phyloP scores from a whole-genome alignment of 225 moss, liverwort and hornwort species.

The Bryum argenteum region DNA sequence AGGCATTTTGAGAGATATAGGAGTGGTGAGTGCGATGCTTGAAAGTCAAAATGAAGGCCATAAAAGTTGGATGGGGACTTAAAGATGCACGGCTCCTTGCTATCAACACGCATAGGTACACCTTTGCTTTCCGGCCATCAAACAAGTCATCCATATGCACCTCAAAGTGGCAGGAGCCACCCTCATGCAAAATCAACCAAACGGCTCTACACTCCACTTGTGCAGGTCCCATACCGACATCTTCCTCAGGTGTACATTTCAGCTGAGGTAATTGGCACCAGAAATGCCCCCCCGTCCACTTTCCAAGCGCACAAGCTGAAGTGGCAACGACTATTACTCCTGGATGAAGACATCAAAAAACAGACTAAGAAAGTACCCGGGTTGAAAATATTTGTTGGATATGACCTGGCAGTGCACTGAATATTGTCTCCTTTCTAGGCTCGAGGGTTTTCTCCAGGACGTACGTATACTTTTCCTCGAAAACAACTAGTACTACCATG shows the following conservation, averaged over 20 bases:
- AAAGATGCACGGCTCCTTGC: background rate
- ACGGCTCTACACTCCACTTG: too few relatives aligned
- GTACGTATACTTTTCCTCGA: too few relatives aligned
- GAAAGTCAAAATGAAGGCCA: background rate
- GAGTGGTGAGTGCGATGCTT: background rate
- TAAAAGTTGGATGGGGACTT: background rate
- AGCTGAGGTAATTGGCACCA: too few relatives aligned
- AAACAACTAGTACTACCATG: too few relatives aligned
- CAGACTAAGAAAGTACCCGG: too few relatives aligned
- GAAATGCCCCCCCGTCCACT: background rate
- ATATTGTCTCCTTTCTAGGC: too few relatives aligned
- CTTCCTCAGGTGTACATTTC: slow-evolving; percentile 13
- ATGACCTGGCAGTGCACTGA: too few relatives aligned
- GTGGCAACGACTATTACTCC: too few relatives aligned
- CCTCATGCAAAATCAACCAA: background rate
- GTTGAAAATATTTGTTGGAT: too few relatives aligned
- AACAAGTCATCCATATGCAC: slow-evolving; percentile 9
- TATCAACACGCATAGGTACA: background rate
- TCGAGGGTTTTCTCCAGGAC: too few relatives aligned
- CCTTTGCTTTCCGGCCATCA: slow-evolving; percentile 11
- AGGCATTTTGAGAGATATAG: background rate
- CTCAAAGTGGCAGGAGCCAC: background rate
- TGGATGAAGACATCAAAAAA: too few relatives aligned
- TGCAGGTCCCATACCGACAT: slow-evolving; percentile 21
- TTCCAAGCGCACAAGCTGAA: background rate